Evolutionary conservation across 2,329 filamentous ascomycete genomes (phyloP).

Genomic region (Fusarium begoniae): DNA sequence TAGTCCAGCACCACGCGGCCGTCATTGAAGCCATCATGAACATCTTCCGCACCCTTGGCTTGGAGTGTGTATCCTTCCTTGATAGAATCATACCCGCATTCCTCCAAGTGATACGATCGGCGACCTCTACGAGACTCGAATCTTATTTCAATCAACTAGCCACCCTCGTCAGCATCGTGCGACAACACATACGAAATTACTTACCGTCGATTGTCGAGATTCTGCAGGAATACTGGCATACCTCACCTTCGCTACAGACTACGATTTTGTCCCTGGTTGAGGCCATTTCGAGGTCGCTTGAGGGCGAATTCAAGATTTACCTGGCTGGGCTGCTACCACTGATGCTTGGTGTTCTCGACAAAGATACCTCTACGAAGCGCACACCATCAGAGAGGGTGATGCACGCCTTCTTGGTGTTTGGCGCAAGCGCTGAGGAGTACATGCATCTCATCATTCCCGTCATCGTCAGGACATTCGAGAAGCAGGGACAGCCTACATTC

Average conservation of each 20-base stretch:
- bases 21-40: slow-evolving; percentile 99
- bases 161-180: slow-evolving; percentile 91
- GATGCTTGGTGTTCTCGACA: slow-evolving; percentile 94
- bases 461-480: slow-evolving; percentile 94
- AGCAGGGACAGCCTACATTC: slow-evolving; percentile 79
- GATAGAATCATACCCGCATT: slow-evolving; percentile 95
- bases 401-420: slow-evolving; percentile 95
- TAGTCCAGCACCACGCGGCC: slow-evolving; percentile 89
- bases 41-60: slow-evolving; percentile 93
- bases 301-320: slow-evolving; percentile 98
- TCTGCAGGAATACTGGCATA: slow-evolving; percentile 90
- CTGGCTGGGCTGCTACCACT: slow-evolving; percentile 87
- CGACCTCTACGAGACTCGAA: slow-evolving; percentile 80
- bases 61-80: slow-evolving; percentile 96
- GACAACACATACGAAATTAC: slow-evolving; percentile 94
- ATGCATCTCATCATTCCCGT: slow-evolving; percentile 99
- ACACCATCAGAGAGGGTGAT: slow-evolving; percentile 88
- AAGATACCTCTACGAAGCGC: slow-evolving; percentile 79
- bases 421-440: slow-evolving; percentile 94
- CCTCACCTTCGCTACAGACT: slow-evolving; percentile 80
- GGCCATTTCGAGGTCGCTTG: slow-evolving; percentile 89
- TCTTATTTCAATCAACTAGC: slow-evolving; percentile 98
- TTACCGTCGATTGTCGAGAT: slow-evolving; percentile 86
- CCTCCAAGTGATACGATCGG: slow-evolving; percentile 85
- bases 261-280: slow-evolving; percentile 94